Base-by-base conservation (phyloP, 1,284 basidiomycete species). In the Cutaneotrichosporon cyanovorans region DNA sequence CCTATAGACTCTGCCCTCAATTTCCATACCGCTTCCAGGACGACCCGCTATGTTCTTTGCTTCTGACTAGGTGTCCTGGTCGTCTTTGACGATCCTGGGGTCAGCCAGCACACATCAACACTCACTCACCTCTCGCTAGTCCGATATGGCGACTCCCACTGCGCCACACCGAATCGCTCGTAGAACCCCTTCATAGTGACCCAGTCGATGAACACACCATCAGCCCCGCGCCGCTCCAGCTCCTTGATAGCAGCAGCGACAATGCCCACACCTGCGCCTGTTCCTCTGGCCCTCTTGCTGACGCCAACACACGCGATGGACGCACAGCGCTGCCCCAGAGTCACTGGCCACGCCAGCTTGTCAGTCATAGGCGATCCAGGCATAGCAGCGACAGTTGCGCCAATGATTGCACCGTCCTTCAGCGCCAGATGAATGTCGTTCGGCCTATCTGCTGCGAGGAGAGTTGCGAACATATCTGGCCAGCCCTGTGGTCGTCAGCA, bases 171-270 rank as follows among this genome's bases (percentile, higher is more conserved):
- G 16, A 50, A 48, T 19, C 50, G 46, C 48, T 56, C 46, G 22
- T 61, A 61, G 33, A 55, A 61, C 9, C 55, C 57, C 15, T 46
- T 38, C 50, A 61, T 47, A 33, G 30, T 25, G 5, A 59, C 57
- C 59, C 59, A 58, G 34, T 61, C 59, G 41, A 61, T 55, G 44
- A 59, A 61, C 34, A 51, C 51, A 15, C 57, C 55, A 25, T 61
- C 55, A 0, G 59, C 59, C 2, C 55, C 59, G 19, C 59, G 52
- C 12, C 25, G 11, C 16, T 19, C 42, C 4, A 61, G 47, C 18
- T 51, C 25, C n/a, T 33, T 23, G 30, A 53, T 22, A 3, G 57
- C 59, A 0, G 53, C 21, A 2, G 59, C 53, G 10, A 51, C 38
- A 46, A 61, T 32, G 5, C 50, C 59, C 3, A 52, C 38, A 3